These are phyloP conservation scores for Zygnema circumcarinatum DNA, from an alignment of 139 green algal genomes.

Conservation along the genomic window DNA sequence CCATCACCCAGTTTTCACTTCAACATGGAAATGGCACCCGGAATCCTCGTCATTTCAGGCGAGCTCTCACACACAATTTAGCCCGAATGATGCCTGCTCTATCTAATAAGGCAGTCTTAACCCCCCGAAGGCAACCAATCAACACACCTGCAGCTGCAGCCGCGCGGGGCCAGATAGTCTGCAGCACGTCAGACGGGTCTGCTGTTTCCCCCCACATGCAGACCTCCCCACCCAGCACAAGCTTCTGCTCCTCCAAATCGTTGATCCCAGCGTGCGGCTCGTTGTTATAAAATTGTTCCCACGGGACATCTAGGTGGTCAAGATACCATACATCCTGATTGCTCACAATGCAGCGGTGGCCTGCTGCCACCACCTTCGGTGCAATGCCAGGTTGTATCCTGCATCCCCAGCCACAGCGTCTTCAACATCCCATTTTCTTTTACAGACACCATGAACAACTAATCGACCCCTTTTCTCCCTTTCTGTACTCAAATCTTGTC, in stretches of 20 bases:
- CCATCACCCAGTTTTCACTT: too few relatives aligned
- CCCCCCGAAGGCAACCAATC: background rate
- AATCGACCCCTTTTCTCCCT: too few relatives aligned
- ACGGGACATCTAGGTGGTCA: conserved; percentile 39
- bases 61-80: too few relatives aligned
- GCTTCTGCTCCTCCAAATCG: conserved; percentile 10
- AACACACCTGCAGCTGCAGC: conserved; percentile 52
- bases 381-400: background rate
- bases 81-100: too few relatives aligned
- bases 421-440: background rate
- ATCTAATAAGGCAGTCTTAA: too few relatives aligned
- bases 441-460: too few relatives aligned
- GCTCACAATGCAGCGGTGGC: conserved; percentile 35
- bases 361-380: conserved; percentile 21
- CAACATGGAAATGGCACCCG: too few relatives aligned
- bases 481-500: too few relatives aligned
- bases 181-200: conserved; percentile 47
- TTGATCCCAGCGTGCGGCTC: conserved; percentile 39
- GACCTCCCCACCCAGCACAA: conserved; percentile 58
- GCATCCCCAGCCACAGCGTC: background rate
- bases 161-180: conserved; percentile 55
- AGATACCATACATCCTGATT: conserved; percentile 52
- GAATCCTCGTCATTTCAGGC: too few relatives aligned
- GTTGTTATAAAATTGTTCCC: conserved; percentile 51
- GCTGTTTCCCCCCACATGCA: conserved; percentile 63